Conservation (phyloP, 345 rosid species). For the Populus ilicifolia region DNA sequence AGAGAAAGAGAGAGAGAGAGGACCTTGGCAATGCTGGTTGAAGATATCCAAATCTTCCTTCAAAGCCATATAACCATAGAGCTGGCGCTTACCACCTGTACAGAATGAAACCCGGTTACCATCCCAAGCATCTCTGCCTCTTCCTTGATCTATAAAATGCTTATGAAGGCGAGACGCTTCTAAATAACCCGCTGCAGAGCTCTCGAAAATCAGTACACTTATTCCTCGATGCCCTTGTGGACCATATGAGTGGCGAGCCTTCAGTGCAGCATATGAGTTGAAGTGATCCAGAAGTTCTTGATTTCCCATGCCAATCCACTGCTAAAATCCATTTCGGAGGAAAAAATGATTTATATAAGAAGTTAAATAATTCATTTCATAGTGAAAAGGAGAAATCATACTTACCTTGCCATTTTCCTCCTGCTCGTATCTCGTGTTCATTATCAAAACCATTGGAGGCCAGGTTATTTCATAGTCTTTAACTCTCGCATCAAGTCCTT, state of each 20-base stretch:
- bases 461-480: conserved; percentile 15
- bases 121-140: conserved; percentile 15
- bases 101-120: not conserved
- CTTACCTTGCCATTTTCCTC: conserved; percentile 21
- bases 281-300: conserved; percentile 20
- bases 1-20: not conserved
- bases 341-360: not conserved
- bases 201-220: conserved; percentile 15
- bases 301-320: conserved; percentile 28
- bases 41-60: conserved; percentile 14
- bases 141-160: conserved; percentile 16
- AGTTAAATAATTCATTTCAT: not conserved
- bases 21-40: conserved; percentile 20
- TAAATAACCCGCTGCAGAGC: conserved; percentile 16
- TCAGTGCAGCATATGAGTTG: conserved; percentile 16
- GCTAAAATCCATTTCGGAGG: not conserved
- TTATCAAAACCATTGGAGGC: conserved; percentile 21
- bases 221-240: conserved; percentile 26
- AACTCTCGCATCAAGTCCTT: conserved; percentile 17
- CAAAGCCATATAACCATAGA: conserved; percentile 16
- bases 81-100: conserved; percentile 20
- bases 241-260: conserved; percentile 22
- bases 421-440: conserved; percentile 17
- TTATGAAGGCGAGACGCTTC: conserved; percentile 17
- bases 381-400: not conserved